phyloP scores from a whole-genome alignment of 2,329 filamentous ascomycete genomes.

The Alternaria alternata region DNA sequence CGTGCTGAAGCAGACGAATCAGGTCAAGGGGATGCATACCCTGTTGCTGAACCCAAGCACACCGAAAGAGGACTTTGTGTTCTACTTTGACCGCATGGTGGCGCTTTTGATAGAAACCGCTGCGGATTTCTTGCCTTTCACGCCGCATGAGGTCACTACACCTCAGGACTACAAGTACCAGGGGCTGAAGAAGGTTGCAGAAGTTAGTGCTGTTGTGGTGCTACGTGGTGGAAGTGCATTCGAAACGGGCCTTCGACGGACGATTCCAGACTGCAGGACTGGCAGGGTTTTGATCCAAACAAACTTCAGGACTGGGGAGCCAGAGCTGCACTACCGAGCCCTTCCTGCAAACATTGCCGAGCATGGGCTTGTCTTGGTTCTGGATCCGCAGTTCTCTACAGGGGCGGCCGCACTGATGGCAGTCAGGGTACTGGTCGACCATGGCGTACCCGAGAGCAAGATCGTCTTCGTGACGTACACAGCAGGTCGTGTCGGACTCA shows the following conservation, averaged over 20 bases:
- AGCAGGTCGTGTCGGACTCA: constrained; percentile 83
- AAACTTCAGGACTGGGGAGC: constrained; percentile 74
- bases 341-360: constrained; percentile 74
- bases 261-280: constrained; percentile 90
- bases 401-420: constrained; percentile 91
- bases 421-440: constrained; percentile 92
- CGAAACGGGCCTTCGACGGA: constrained; percentile 85
- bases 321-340: constrained; percentile 89
- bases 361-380: constrained; percentile 82
- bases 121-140: constrained; percentile 68
- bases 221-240: constrained; percentile 88
- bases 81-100: constrained; percentile 92
- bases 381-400: constrained; percentile 94
- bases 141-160: constrained; percentile 70
- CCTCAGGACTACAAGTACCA: constrained; percentile 74
- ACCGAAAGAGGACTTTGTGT: constrained; percentile 88
- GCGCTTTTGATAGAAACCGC: constrained; percentile 81
- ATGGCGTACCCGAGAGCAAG: constrained; percentile 82
- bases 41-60: constrained; percentile 85
- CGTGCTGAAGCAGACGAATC: constrained; percentile 77
- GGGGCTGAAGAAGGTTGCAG: constrained; percentile 75
- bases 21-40: constrained; percentile 88
- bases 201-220: constrained; percentile 76
- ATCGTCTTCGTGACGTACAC: constrained; percentile 95
- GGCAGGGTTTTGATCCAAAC: constrained; percentile 92